Percentiles rank a stretch among this genome's conserved stretches.
These are phyloP conservation scores for Protomyces gravidus DNA, from an alignment of 1,139 yeast species.

Conservation along the genomic window DNA sequence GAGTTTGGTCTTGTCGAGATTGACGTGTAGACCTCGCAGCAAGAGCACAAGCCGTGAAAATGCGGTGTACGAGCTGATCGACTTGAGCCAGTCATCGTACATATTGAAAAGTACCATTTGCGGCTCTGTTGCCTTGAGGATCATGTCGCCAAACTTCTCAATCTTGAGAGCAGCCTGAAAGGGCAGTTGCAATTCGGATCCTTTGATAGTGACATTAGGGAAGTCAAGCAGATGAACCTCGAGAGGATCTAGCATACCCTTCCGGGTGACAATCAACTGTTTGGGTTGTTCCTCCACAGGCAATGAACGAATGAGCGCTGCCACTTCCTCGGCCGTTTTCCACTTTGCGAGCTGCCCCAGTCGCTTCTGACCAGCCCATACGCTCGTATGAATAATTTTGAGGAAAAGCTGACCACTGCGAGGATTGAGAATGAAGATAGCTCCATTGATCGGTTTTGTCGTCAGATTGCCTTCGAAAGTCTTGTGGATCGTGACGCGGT, in stretches of 20 bases:
- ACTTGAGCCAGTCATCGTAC: conserved; percentile 89
- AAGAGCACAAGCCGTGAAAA: conserved; percentile 80
- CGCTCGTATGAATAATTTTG: conserved; percentile 87
- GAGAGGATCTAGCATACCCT: conserved; percentile 88
- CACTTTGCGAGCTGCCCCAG: conserved; percentile 91
- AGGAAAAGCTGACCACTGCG: conserved; percentile 82
- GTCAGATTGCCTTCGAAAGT: conserved; percentile 92
- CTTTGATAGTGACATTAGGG: conserved; percentile 84
- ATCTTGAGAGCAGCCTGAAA: conserved; percentile 81
- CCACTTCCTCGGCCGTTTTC: conserved; percentile 98
- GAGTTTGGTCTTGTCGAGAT: conserved; percentile 69
- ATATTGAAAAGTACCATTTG: conserved; percentile 86
- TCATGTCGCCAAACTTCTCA: conserved; percentile 73
- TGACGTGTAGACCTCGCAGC: conserved; percentile 72
- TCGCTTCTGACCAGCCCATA: conserved; percentile 96
- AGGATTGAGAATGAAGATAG: conserved; percentile 83
- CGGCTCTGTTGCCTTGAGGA: conserved; percentile 82
- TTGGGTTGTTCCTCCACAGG: conserved; percentile 94
- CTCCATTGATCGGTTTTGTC: conserved; percentile 91
- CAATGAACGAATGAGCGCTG: conserved; percentile 79
- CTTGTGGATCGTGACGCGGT: conserved; percentile 73
- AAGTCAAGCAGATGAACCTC: conserved; percentile 97
- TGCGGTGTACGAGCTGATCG: conserved; percentile 85
- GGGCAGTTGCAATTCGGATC: conserved; percentile 84
- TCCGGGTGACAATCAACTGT: conserved; percentile 82